These are phyloP conservation scores for Bacidia rubella DNA, from an alignment of 495 filamentous ascomycete genomes.

Conservation along the genomic window DNA sequence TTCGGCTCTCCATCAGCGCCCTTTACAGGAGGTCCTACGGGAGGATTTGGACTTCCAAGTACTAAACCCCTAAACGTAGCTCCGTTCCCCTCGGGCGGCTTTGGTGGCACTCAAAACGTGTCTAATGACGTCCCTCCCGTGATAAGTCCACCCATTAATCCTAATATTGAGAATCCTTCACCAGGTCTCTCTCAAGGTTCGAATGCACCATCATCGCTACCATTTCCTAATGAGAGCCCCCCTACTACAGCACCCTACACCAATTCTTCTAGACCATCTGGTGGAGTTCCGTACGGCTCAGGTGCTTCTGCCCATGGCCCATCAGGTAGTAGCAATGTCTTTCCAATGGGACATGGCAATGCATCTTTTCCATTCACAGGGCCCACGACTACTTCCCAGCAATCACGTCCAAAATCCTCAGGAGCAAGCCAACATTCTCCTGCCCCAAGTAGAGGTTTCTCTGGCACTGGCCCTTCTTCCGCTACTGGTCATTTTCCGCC, in stretches of 20 bases:
- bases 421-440: not conserved
- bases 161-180: not conserved
- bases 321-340: not conserved
- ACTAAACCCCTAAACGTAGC: not conserved
- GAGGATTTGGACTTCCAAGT: not conserved
- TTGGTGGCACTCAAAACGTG: not conserved
- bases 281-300: not conserved
- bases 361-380: too few species aligned
- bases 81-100: not conserved
- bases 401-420: not conserved
- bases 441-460: not conserved
- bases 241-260: not conserved
- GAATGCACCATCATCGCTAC: not conserved
- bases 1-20: not conserved
- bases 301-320: not conserved
- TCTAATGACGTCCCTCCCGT: not conserved
- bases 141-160: not conserved
- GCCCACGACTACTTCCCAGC: too few species aligned
- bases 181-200: not conserved
- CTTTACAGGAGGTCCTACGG: not conserved
- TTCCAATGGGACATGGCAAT: too few species aligned
- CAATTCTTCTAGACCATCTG: not conserved
- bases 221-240: not conserved
- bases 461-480: not conserved
- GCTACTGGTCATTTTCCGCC: not conserved